These are phyloP conservation scores for Colletotrichum siamense DNA, from an alignment of 2,329 filamentous ascomycete genomes.

Conservation along the genomic window DNA sequence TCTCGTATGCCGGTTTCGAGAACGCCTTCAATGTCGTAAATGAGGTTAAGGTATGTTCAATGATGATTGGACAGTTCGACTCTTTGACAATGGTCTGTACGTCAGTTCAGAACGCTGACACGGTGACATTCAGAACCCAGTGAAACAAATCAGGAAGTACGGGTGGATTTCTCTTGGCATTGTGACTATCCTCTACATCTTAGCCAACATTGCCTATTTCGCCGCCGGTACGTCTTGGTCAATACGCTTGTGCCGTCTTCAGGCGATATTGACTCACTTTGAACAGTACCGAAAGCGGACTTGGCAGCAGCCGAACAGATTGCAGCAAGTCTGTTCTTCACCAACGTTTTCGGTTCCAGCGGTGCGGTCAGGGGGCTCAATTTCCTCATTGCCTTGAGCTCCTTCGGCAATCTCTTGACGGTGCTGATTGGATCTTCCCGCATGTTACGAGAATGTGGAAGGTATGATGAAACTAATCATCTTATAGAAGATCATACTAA, in stretches of 20 bases:
- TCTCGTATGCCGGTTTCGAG: slow-evolving; percentile 42
- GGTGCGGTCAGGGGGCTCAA: slow-evolving; percentile 58
- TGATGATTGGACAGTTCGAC: background rate
- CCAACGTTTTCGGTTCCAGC: slow-evolving; percentile 57
- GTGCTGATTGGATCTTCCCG: slow-evolving; percentile 60
- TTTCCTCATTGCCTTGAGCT: slow-evolving; percentile 59
- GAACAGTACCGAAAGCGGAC: slow-evolving; percentile 52
- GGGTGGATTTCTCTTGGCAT: slow-evolving; percentile 54
- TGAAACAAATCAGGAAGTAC: slow-evolving; percentile 57
- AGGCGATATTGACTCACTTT: background rate
- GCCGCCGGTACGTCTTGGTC: slow-evolving; percentile 43
- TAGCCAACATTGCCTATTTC: slow-evolving; percentile 66
- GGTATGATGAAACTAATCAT: rapidly evolving
- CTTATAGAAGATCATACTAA: background rate
- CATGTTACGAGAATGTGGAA: slow-evolving; percentile 63
- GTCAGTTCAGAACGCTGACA: background rate
- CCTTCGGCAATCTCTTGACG: slow-evolving; percentile 63
- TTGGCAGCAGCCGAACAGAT: slow-evolving; percentile 57
- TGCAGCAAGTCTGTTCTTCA: slow-evolving; percentile 64
- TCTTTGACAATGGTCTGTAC: too few relatives aligned
- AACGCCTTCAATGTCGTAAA: slow-evolving; percentile 69
- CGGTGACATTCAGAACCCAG: slow-evolving; percentile 49
- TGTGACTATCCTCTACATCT: slow-evolving; percentile 59
- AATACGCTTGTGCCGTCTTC: background rate
- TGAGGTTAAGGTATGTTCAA: slow-evolving; percentile 47